Conservation (phyloP, 2,329 filamentous ascomycete species). For the Colletotrichum sp. region DNA sequence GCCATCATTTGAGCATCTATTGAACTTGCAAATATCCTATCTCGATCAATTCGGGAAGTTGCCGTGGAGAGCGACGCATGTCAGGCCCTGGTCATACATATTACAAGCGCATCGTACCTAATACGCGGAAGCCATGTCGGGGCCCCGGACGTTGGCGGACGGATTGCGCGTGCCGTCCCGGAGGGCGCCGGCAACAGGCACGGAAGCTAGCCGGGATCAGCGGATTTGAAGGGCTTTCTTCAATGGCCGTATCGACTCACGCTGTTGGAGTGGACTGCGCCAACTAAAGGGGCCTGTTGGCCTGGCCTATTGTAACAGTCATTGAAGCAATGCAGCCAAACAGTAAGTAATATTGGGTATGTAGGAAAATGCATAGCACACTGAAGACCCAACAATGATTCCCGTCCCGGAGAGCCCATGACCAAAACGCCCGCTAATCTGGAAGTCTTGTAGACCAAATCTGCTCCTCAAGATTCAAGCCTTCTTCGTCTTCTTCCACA, state of each 20-base stretch:
- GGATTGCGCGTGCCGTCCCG: not conserved
- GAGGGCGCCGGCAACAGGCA: not conserved
- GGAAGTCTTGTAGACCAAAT: not conserved
- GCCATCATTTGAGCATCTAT: not conserved
- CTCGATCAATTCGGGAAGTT: not conserved
- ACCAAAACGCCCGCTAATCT: not conserved
- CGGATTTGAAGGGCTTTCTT: not conserved
- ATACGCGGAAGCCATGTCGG: not conserved
- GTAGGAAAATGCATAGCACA: not conserved
- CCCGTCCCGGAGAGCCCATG: not conserved
- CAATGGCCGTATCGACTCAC: not conserved
- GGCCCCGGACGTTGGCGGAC: not conserved
- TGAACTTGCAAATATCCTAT: not conserved
- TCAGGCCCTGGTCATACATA: not conserved
- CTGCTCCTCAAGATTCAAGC: fast-evolving
- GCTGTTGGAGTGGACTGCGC: not conserved
- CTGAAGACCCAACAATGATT: not conserved
- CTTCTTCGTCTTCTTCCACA: not conserved
- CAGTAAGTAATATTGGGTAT: not conserved
- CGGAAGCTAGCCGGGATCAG: not conserved
- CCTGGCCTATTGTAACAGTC: not conserved
- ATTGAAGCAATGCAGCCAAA: not conserved
- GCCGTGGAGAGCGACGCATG: not conserved
- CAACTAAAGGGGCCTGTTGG: not conserved
- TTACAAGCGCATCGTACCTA: not conserved